Evolutionary conservation across 306 rosid species (phyloP), one percentile per base, ranked within the genome.

Genomic region (Aeschynomene evenia): DNA sequence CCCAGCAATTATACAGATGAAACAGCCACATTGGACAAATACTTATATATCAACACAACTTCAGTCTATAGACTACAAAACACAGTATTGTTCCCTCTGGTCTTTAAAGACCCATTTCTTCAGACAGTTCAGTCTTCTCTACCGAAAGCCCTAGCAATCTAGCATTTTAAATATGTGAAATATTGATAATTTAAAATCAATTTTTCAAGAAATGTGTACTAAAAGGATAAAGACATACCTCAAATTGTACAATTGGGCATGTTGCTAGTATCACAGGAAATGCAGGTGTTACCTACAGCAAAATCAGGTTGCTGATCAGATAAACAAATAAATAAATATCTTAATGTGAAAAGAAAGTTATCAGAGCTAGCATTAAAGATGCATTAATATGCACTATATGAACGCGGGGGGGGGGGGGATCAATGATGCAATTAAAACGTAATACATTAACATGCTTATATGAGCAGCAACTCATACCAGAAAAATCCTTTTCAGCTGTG

Each of bases 401-500:
- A 52, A 45, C n/a, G n/a, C n/a, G n/a, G 28, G 20, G 4, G 54
- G 19, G 7, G 12, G 39, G 64, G 48, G 43, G 55, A 6, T 19
- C 9, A 40, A 69, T n/a, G 50, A 57, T 33, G 73, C 66, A 69
- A 56, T 26, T 53, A 11, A 50, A 81, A 75, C 63, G 31, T 22
- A 18, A 57, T 31, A 39, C 21, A 52, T 22, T 23, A 28, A 59
- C 67, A 72, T 46, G 67, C 59, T 74, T 61, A 61, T 69, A 68
- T 29, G 42, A 70, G 81, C 59, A 70, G 51, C 24, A 82, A 70
- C 23, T 22, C 81, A 46, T 90, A 88, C 98, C 98, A 93, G 54
- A 76, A 93, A 85, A 49, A 93, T 84, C 80, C 97, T 77, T 82
- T 86, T 90, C 50, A 93, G 98, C 86, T 93, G 98, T 20, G 98